These are phyloP conservation scores for Dictyostelium citrinum DNA, from an alignment of 78 protist genomes.

Conservation along the genomic window DNA sequence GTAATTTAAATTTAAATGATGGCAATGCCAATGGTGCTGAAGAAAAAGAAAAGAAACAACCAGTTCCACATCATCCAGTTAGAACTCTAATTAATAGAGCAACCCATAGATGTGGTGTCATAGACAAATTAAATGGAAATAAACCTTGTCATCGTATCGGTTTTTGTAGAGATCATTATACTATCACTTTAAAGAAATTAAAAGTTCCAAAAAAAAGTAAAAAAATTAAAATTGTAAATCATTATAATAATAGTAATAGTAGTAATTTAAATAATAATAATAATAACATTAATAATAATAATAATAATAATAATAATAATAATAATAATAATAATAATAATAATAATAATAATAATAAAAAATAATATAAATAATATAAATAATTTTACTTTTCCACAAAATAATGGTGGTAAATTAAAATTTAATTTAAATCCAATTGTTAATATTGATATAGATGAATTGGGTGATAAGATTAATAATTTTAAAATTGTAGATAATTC, in stretches of 20 bases:
- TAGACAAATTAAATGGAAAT: not conserved
- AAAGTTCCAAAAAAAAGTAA: not conserved
- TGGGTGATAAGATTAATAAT: slow-evolving; percentile 8
- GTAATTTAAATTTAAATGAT: not conserved
- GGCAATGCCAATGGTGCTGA: not conserved
- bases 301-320: not conserved
- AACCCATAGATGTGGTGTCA: not conserved
- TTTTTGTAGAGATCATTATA: not conserved
- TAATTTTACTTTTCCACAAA: not conserved
- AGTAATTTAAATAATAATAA: not conserved
- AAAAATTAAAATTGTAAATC: not conserved
- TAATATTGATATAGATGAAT: not conserved
- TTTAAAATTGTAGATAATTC: slow-evolving; percentile 26
- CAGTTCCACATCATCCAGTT: not conserved
- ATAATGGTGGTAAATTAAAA: not conserved
- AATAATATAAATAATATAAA: not conserved
- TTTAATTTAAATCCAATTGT: not conserved
- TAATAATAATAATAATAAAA: not conserved
- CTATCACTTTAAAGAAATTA: not conserved
- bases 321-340: not conserved
- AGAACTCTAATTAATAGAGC: not conserved
- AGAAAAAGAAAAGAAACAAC: not conserved
- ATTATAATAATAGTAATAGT: not conserved
- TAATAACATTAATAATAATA: not conserved
- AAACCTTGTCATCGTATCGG: not conserved